These are phyloP conservation scores for Sphaceloma murrayae DNA, from an alignment of 2,329 filamentous ascomycete species.

Conservation along the genomic window DNA sequence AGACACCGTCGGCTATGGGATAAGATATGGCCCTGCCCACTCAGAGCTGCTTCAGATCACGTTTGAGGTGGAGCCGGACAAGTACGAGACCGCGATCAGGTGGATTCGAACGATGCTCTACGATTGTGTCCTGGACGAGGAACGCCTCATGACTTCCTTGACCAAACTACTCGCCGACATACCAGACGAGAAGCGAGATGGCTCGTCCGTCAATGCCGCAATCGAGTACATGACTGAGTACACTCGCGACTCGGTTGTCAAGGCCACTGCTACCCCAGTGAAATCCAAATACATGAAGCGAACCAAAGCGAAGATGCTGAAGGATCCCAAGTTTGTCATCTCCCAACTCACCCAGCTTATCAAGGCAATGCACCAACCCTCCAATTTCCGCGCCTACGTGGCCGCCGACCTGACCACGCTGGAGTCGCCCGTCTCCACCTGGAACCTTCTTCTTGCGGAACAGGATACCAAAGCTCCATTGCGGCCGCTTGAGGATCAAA, in stretches of 20 bases:
- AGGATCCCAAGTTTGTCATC: slow-evolving; percentile 66
- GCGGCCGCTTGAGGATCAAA: slow-evolving; percentile 59
- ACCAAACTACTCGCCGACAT: slow-evolving; percentile 84
- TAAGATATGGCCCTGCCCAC: slow-evolving; percentile 64
- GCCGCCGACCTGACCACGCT: slow-evolving; percentile 72
- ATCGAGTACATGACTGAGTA: slow-evolving; percentile 71
- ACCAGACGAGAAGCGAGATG: slow-evolving; percentile 82
- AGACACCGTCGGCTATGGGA: slow-evolving; percentile 76
- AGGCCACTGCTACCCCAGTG: slow-evolving; percentile 72
- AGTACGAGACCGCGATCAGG: slow-evolving; percentile 70
- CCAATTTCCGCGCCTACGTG: slow-evolving; percentile 78
- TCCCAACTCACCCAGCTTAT: slow-evolving; percentile 66
- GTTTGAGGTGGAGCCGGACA: slow-evolving; percentile 79
- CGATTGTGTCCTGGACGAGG: slow-evolving; percentile 77
- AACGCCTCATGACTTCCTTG: slow-evolving; percentile 50
- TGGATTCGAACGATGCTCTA: slow-evolving; percentile 85
- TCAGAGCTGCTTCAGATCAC: slow-evolving; percentile 71
- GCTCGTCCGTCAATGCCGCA: slow-evolving; percentile 53
- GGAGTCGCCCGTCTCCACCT: slow-evolving; percentile 63
- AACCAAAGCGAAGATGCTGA: slow-evolving; percentile 68
- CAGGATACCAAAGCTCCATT: slow-evolving; percentile 48
- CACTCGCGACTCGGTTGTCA: slow-evolving; percentile 62
- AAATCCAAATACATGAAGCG: slow-evolving; percentile 81
- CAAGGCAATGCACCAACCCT: slow-evolving; percentile 64
- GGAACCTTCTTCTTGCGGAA: slow-evolving; percentile 54